phyloP scores from a whole-genome alignment of 164 flowering plant species.

The Cinnamomum chago region DNA sequence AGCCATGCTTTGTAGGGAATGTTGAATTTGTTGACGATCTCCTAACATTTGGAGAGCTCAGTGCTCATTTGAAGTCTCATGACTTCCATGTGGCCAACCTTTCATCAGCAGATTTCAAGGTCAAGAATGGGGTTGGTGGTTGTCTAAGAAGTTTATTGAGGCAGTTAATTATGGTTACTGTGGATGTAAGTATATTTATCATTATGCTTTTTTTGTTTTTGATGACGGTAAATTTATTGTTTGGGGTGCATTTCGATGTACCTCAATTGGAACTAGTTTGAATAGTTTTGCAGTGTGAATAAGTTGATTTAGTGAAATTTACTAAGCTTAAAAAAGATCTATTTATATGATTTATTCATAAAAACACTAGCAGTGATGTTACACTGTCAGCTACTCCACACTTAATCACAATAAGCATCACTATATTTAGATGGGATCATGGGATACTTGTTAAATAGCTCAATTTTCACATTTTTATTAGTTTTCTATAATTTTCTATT shows the following conservation, averaged over 20 bases:
- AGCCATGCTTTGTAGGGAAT: constrained; percentile 44
- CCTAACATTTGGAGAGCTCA: constrained; percentile 76
- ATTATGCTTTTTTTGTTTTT: background rate
- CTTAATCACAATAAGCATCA: too few species aligned
- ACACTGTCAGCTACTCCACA: too few species aligned
- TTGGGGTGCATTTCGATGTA: background rate
- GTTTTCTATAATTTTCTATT: too few species aligned
- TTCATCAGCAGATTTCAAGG: constrained; percentile 62
- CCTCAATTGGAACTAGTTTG: background rate
- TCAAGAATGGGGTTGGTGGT: constrained; percentile 71
- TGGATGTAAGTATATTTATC: constrained; percentile 42
- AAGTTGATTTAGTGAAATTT: too few species aligned
- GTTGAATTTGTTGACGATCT: constrained; percentile 93
- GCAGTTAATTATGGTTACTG: constrained; percentile 42
- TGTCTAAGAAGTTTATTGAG: constrained; percentile 69
- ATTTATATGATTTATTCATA: too few species aligned
- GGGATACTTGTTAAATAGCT: too few species aligned
- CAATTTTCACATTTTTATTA: too few species aligned
- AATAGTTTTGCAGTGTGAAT: background rate
- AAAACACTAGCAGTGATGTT: too few species aligned
- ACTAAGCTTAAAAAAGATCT: too few species aligned
- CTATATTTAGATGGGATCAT: too few species aligned
- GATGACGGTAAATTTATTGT: too few species aligned
- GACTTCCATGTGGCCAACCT: constrained; percentile 83
- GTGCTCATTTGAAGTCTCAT: constrained; percentile 49